These are phyloP conservation scores for Saccharomyces hybrid DNA, from an alignment of 1,139 yeast species.

Conservation along the genomic window DNA sequence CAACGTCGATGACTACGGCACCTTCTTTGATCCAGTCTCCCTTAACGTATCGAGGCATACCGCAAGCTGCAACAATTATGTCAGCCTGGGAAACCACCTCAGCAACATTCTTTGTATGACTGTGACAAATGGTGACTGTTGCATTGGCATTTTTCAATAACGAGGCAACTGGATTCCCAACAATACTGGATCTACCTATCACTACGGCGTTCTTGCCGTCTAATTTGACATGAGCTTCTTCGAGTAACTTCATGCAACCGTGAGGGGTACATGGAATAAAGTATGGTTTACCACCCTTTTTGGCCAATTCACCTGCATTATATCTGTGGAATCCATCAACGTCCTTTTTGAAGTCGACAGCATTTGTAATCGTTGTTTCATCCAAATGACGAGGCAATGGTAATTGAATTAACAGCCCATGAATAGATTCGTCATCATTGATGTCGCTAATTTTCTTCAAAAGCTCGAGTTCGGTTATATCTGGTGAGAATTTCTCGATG, in stretches of 20 bases:
- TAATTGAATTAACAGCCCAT: constrained; percentile 65
- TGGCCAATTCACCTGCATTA: constrained; percentile 70
- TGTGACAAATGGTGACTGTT: constrained; percentile 68
- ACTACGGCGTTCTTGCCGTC: constrained; percentile 70
- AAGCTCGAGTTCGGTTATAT: constrained; percentile 49
- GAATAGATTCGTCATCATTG: constrained; percentile 56
- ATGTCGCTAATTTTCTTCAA: constrained; percentile 48
- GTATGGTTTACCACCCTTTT: constrained; percentile 62
- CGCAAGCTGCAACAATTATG: constrained; percentile 71
- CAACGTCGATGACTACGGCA: constrained; percentile 69
- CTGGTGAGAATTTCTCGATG: constrained; percentile 50
- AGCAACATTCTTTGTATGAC: constrained; percentile 48
- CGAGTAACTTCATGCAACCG: constrained; percentile 62
- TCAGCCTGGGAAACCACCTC: constrained; percentile 51
- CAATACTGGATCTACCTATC: constrained; percentile 75
- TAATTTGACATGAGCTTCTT: constrained; percentile 51
- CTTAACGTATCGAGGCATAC: constrained; percentile 60
- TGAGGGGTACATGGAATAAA: constrained; percentile 77
- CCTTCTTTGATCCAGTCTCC: constrained; percentile 68
- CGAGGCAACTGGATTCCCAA: constrained; percentile 74
- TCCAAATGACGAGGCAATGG: constrained; percentile 67
- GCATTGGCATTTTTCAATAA: constrained; percentile 64
- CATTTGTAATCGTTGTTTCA: constrained; percentile 59
- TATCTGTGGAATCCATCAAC: constrained; percentile 74
- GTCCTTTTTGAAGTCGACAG: constrained; percentile 61